phyloP scores from a whole-genome alignment of 768 basidiomycete species.

The Infundibulicybe gibba region DNA sequence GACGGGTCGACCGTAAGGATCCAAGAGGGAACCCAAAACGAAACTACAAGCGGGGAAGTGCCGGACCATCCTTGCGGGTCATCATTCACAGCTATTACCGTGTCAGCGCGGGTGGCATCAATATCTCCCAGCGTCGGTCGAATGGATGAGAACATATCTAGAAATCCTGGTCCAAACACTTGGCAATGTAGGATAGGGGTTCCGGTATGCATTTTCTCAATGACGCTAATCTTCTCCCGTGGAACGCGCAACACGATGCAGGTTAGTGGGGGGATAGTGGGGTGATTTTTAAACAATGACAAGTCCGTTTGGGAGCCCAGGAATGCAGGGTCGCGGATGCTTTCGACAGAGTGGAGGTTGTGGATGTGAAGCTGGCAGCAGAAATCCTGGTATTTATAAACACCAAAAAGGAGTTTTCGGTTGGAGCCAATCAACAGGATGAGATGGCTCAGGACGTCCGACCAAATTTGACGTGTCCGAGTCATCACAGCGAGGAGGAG shows the following conservation, averaged over 20 bases:
- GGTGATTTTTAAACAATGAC: conserved; percentile 22
- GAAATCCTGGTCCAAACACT: conserved; percentile 11
- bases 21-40: conserved; percentile 29
- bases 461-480: conserved; percentile 37
- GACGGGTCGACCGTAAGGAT: conserved; percentile 19
- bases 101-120: conserved; percentile 5
- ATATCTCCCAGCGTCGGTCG: conserved; percentile 29
- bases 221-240: conserved; percentile 20
- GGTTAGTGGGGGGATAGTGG: conserved; percentile 24
- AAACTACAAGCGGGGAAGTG: conserved; percentile 27
- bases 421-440: conserved; percentile 18
- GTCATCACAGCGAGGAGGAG: conserved; percentile 38
- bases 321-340: conserved; percentile 8
- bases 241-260: conserved; percentile 31
- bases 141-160: conserved; percentile 30
- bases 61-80: conserved; percentile 28
- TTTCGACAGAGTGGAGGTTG: conserved; percentile 27
- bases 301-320: conserved; percentile 11
- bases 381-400: conserved; percentile 41
- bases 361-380: conserved; percentile 38
- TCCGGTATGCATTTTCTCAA: conserved; percentile 18
- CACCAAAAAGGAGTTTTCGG: conserved; percentile 18
- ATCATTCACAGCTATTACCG: conserved; percentile 18
- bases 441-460: conserved; percentile 29
- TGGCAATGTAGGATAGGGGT: conserved; percentile 35